Evolutionary conservation across 495 filamentous ascomycete species (phyloP).

Genomic region (Penicillium dipodomyicola): DNA sequence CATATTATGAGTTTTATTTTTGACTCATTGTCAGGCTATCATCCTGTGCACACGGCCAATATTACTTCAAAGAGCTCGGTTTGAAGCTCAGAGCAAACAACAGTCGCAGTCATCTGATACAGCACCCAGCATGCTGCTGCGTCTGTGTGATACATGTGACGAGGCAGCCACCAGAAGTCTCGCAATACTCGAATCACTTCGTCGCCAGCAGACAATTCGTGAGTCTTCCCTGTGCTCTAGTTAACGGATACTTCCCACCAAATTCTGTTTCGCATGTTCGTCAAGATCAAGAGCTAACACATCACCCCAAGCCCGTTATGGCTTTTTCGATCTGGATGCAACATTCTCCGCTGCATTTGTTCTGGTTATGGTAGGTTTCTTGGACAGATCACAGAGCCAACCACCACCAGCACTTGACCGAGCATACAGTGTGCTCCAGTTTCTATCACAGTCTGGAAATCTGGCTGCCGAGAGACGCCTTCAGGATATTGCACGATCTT

Average conservation of each 20-base stretch:
- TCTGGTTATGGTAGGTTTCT: constrained; percentile 23
- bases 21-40: constrained; percentile 15
- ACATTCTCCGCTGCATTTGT: constrained; percentile 30
- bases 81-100: constrained; percentile 14
- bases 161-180: constrained; percentile 25
- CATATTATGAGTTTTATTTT: not conserved
- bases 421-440: constrained; percentile 22
- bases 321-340: constrained; percentile 28
- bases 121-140: constrained; percentile 10
- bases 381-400: constrained; percentile 9
- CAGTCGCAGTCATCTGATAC: not conserved
- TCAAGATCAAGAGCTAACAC: not conserved
- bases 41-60: constrained; percentile 26
- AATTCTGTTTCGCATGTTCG: not conserved
- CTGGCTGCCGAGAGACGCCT: constrained; percentile 21
- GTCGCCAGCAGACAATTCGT: constrained; percentile 23
- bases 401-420: constrained; percentile 18
- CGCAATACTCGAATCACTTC: constrained; percentile 19
- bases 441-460: constrained; percentile 22
- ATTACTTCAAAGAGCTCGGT: constrained; percentile 21
- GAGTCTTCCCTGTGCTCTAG: not conserved
- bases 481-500: constrained; percentile 25
- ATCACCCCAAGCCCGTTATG: constrained; percentile 18
- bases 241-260: not conserved
- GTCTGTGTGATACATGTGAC: constrained; percentile 27